Conservation (phyloP, 176 grass and related monocot species). For the Lolium rigidum region DNA sequence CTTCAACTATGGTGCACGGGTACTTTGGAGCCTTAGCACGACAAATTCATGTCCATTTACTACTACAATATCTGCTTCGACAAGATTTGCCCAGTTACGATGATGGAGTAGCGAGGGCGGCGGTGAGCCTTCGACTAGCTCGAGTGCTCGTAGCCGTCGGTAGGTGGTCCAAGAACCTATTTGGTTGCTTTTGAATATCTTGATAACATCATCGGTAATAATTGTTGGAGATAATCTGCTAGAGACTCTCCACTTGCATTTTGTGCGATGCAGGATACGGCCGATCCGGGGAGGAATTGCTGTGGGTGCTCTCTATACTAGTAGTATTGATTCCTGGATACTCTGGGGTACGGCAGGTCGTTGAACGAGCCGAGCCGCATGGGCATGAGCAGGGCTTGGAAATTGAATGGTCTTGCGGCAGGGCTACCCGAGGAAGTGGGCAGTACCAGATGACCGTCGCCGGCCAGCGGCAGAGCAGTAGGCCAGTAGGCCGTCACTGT, state of each 20-base stretch:
- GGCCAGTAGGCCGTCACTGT: neutral
- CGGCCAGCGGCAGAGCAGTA: neutral
- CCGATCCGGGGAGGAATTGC: neutral
- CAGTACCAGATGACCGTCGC: conserved; percentile 19
- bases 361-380: neutral
- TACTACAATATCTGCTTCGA: too few species aligned
- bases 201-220: too few species aligned
- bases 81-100: too few species aligned
- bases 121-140: too few species aligned
- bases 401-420: conserved; percentile 14
- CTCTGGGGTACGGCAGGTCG: neutral
- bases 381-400: neutral
- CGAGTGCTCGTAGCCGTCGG: too few species aligned
- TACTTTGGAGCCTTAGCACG: too few species aligned
- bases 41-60: too few species aligned
- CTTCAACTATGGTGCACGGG: too few species aligned
- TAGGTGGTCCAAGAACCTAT: too few species aligned
- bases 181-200: too few species aligned
- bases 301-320: neutral
- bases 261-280: neutral
- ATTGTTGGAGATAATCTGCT: too few species aligned
- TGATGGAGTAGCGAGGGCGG: too few species aligned
- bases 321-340: neutral
- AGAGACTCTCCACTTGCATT: neutral
- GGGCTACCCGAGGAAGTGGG: neutral